A percentile compares a stretch with the other conserved stretches of the same genome.
phyloP scores from a whole-genome alignment of 768 basidiomycete species.

The Psilocybe cyanescens region DNA sequence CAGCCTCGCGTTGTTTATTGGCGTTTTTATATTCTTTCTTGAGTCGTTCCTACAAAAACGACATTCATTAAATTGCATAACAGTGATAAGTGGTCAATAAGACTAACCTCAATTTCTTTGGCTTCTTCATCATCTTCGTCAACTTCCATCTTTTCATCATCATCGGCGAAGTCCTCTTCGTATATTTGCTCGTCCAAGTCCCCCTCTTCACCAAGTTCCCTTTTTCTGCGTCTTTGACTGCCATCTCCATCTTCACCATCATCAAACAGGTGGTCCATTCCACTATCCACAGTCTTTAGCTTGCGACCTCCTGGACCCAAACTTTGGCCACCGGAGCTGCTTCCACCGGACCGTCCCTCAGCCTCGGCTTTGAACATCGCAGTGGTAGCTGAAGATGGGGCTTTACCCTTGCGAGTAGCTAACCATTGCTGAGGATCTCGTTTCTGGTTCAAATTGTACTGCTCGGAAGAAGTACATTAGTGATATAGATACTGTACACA shows the following conservation, averaged over 20 bases:
- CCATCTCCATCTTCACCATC: slow-evolving; percentile 65
- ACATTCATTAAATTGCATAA: slow-evolving; percentile 8
- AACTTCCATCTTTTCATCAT: slow-evolving; percentile 77
- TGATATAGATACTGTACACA: slow-evolving; percentile 19
- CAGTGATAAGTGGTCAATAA: background rate
- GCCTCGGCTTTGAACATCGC: slow-evolving; percentile 74
- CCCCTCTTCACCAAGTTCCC: slow-evolving; percentile 74
- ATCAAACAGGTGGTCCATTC: slow-evolving; percentile 61
- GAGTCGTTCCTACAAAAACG: slow-evolving; percentile 65
- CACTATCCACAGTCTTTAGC: slow-evolving; percentile 71
- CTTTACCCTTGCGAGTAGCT: slow-evolving; percentile 58
- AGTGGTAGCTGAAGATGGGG: slow-evolving; percentile 61
- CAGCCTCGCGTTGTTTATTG: slow-evolving; percentile 72
- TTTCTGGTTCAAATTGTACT: slow-evolving; percentile 68
- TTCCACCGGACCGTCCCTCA: slow-evolving; percentile 44
- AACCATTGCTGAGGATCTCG: slow-evolving; percentile 79
- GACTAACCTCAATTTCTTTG: slow-evolving; percentile 75
- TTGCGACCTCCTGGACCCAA: slow-evolving; percentile 71
- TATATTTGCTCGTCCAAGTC: slow-evolving; percentile 83
- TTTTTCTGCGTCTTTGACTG: slow-evolving; percentile 47
- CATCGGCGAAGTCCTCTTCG: slow-evolving; percentile 86
- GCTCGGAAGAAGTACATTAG: slow-evolving; percentile 25
- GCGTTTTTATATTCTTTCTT: slow-evolving; percentile 83
- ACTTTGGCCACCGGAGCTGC: slow-evolving; percentile 52
- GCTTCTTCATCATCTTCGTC: slow-evolving; percentile 85